Conservation (phyloP, 179 eudicot genomes). For the Beta macrorhiza region DNA sequence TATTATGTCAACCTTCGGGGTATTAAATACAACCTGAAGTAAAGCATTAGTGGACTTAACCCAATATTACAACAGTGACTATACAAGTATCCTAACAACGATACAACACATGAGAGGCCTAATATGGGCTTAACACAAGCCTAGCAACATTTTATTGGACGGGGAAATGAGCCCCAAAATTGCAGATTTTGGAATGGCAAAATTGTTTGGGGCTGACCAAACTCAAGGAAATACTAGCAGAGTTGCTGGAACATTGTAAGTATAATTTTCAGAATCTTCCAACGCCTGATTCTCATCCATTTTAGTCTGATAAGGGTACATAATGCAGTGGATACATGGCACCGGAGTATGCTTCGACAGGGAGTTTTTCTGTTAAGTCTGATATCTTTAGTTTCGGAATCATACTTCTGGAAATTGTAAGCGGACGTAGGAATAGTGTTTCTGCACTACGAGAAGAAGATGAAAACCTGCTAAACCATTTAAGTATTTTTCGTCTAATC, state of each 20-base stretch:
- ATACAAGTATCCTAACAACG: too few species aligned
- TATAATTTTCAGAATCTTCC: not conserved
- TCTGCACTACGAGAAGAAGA: not conserved
- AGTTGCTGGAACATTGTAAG: conserved; percentile 23
- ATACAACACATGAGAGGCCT: too few species aligned
- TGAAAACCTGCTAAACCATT: conserved; percentile 22
- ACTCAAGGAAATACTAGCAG: conserved; percentile 4
- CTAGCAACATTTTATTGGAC: conserved; percentile 36
- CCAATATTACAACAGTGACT: too few species aligned
- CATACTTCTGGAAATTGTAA: conserved; percentile 30
- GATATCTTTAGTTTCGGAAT: conserved; percentile 35
- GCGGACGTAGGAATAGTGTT: conserved; percentile 17
- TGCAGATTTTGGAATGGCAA: conserved; percentile 27
- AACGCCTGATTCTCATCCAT: too few species aligned
- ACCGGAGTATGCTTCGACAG: conserved; percentile 32
- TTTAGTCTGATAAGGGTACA: not conserved
- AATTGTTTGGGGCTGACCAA: conserved; percentile 27
- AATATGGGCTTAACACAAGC: not conserved
- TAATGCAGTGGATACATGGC: conserved; percentile 35
- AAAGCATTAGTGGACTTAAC: too few species aligned
- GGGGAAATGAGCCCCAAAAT: conserved; percentile 31
- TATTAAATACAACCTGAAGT: too few species aligned
- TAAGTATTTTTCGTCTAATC: conserved; percentile 5
- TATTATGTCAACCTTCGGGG: too few species aligned
- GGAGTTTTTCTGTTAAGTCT: conserved; percentile 30